phyloP scores from a whole-genome alignment of 1,284 basidiomycete species.

The Vanrija humicola region DNA sequence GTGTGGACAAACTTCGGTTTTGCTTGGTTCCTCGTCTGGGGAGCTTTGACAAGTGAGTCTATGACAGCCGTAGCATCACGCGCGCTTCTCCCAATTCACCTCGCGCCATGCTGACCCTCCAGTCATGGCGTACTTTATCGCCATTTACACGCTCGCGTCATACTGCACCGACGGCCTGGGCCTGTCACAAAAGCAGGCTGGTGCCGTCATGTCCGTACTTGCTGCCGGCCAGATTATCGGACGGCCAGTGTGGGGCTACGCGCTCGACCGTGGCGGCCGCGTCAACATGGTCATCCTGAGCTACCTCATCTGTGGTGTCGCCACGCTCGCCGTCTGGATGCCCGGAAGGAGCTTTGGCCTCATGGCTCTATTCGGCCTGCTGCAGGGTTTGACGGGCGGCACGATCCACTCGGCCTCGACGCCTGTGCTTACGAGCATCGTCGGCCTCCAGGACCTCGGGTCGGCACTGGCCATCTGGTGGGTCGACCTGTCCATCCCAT shows the following conservation, averaged over 20 bases:
- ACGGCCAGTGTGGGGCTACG: conserved; percentile 47
- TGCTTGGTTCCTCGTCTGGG: conserved; percentile 10
- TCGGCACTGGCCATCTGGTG: conserved; percentile 49
- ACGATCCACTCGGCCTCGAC: conserved; percentile 47
- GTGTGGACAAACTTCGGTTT: background rate
- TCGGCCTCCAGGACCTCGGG: conserved; percentile 47
- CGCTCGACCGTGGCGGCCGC: conserved; percentile 47
- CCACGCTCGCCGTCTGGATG: conserved; percentile 49
- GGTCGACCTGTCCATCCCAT: conserved; percentile 41
- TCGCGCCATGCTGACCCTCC: background rate
- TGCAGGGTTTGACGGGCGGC: conserved; percentile 48
- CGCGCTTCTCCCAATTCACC: background rate
- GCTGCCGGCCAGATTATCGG: conserved; percentile 52
- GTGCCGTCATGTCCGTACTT: conserved; percentile 49
- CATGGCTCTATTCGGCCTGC: conserved; percentile 48
- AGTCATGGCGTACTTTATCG: conserved; percentile 51
- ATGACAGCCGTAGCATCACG: no score
- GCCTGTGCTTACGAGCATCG: conserved; percentile 44
- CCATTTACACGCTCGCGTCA: conserved; percentile 51
- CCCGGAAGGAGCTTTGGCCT: conserved; percentile 45
- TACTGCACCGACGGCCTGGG: conserved; percentile 49
- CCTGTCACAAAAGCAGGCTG: conserved; percentile 48
- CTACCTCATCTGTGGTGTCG: conserved; percentile 47
- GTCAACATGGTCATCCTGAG: conserved; percentile 48
- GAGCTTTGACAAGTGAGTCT: conserved; percentile 15